Conservation (phyloP, 495 filamentous ascomycete genomes). For the Neurospora tetrasperma region DNA sequence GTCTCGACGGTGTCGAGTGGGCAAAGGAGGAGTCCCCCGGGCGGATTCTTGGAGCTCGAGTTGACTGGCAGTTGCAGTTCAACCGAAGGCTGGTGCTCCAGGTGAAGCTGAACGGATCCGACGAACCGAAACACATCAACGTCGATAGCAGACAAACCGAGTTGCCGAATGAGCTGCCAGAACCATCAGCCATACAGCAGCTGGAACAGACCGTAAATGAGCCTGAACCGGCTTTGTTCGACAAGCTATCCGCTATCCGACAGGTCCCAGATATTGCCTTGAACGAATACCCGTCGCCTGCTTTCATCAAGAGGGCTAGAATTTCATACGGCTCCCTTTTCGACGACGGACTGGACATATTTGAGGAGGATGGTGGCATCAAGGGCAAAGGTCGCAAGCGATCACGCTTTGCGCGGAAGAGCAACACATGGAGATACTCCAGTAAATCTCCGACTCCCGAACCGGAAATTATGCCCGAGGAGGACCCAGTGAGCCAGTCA, state of each 20-base stretch:
- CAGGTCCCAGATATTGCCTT: constrained; percentile 11
- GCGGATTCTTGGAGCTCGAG: constrained; percentile 52
- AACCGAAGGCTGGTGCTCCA: constrained; percentile 46
- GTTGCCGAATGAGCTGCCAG: not conserved
- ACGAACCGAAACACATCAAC: constrained; percentile 28
- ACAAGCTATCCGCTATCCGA: constrained; percentile 5
- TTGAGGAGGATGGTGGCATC: constrained; percentile 58
- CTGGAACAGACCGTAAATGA: not conserved
- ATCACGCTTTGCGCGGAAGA: constrained; percentile 57
- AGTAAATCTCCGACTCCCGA: constrained; percentile 57
- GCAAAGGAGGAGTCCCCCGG: constrained; percentile 38
- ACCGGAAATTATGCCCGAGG: constrained; percentile 23
- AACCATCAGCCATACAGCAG: constrained; percentile 2
- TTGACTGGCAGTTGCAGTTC: constrained; percentile 68
- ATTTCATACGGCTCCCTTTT: constrained; percentile 50
- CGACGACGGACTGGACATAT: constrained; percentile 53
- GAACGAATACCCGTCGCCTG: constrained; percentile 60
- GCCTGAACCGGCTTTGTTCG: constrained; percentile 1
- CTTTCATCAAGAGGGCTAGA: constrained; percentile 58
- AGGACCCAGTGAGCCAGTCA: not conserved
- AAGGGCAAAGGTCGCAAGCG: constrained; percentile 60
- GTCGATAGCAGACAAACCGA: constrained; percentile 34
- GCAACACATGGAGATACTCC: constrained; percentile 58
- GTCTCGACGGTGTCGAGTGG: constrained; percentile 56
- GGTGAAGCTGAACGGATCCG: constrained; percentile 32